Conservation (phyloP, 768 basidiomycete species). For the Xerocomus potaroensis region DNA sequence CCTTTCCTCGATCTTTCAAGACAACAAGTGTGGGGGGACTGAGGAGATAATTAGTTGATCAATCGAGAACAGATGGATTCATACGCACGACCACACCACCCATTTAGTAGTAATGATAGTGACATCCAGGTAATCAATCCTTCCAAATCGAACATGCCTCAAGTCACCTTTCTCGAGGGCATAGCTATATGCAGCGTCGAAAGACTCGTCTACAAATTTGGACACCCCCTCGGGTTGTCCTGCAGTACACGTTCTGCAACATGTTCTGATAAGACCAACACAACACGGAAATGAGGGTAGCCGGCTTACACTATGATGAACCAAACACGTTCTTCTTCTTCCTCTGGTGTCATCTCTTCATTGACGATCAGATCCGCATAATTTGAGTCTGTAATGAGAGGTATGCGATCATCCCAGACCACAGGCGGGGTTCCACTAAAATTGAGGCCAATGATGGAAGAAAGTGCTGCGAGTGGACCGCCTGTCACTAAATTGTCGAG, state of each 20-base stretch:
- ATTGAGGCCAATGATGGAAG: conserved; percentile 64
- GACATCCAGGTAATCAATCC: conserved; percentile 86
- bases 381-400: conserved; percentile 80
- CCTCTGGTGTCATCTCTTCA: conserved; percentile 59
- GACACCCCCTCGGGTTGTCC: conserved; percentile 63
- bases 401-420: conserved; percentile 68
- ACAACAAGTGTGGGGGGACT: conserved; percentile 80
- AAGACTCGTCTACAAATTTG: conserved; percentile 63
- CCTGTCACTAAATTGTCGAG: conserved; percentile 42
- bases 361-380: conserved; percentile 68
- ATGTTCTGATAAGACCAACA: not conserved
- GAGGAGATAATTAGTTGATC: conserved; percentile 1
- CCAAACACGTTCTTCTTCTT: conserved; percentile 71
- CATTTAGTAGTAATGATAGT: conserved; percentile 82
- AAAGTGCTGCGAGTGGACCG: conserved; percentile 50
- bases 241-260: conserved; percentile 52
- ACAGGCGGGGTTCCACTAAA: conserved; percentile 47
- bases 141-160: conserved; percentile 72
- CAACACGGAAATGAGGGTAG: not conserved
- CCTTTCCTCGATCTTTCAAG: conserved; percentile 63
- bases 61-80: not conserved
- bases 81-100: conserved; percentile 75
- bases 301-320: conserved; percentile 65
- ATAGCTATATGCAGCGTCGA: conserved; percentile 71
- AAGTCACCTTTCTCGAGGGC: conserved; percentile 56